phyloP scores from a whole-genome alignment of 208 protist genomes.

The Kentomonas sorsogonicus region DNA sequence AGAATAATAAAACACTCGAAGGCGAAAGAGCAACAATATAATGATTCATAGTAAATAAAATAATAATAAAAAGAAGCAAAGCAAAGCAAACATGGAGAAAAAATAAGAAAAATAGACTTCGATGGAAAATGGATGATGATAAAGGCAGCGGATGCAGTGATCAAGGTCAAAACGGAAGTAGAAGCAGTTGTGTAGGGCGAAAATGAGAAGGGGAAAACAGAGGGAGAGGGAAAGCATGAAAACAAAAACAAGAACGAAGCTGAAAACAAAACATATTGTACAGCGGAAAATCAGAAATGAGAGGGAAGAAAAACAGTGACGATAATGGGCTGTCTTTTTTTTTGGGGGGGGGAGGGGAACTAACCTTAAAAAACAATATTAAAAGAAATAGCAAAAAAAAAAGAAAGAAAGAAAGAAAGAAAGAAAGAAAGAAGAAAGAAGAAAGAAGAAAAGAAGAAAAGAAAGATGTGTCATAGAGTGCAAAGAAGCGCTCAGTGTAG shows the following conservation, averaged over 20 bases:
- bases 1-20: neutral
- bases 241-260: neutral
- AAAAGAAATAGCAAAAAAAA: constrained; percentile 7
- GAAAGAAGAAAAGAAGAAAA: neutral
- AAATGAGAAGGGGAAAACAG: too few species aligned
- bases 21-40: too few species aligned
- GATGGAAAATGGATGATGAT: too few species aligned
- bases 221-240: too few species aligned
- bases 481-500: too few species aligned
- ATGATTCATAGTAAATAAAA: too few species aligned
- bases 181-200: too few species aligned
- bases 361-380: neutral
- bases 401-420: constrained; percentile 4
- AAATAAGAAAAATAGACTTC: too few species aligned
- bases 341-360: neutral
- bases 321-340: neutral
- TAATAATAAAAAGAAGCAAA: too few species aligned
- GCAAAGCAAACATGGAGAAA: too few species aligned
- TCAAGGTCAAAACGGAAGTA: too few species aligned
- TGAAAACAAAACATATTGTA: neutral
- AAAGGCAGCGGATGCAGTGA: too few species aligned
- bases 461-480: neutral
- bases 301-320: neutral
- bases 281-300: constrained; percentile 7
- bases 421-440: constrained; percentile 6